Conservation (phyloP, 495 filamentous ascomycete genomes). For the Clohesyomyces aquaticus region DNA sequence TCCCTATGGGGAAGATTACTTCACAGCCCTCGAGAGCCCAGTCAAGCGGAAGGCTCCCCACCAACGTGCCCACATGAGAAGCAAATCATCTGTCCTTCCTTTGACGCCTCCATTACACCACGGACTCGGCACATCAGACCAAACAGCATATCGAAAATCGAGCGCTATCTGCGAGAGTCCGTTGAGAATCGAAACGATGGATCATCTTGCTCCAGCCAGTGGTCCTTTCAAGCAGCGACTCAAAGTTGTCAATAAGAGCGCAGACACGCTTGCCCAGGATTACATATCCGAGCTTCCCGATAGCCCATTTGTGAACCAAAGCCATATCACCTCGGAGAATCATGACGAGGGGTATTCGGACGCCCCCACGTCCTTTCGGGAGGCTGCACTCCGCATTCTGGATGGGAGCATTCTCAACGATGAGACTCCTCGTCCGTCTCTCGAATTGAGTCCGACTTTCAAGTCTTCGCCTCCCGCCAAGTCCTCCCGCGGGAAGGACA, state of each 20-base stretch:
- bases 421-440: neutral
- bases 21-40: conserved; percentile 38
- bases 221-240: conserved; percentile 3
- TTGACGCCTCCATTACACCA: conserved; percentile 15
- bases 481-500: neutral
- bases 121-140: neutral
- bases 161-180: conserved; percentile 23
- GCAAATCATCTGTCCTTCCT: conserved; percentile 28
- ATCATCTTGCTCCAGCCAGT: too few species aligned
- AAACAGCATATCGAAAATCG: conserved; percentile 5
- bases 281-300: conserved; percentile 33
- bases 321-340: neutral
- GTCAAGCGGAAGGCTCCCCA: neutral
- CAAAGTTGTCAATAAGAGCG: conserved; percentile 31
- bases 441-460: neutral
- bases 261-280: conserved; percentile 30
- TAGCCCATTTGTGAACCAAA: conserved; percentile 26
- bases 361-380: conserved; percentile 19
- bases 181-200: conserved; percentile 17
- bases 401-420: conserved; percentile 36
- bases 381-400: conserved; percentile 37
- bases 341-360: conserved; percentile 30
- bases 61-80: conserved; percentile 15
- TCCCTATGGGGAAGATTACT: conserved; percentile 41
- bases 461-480: neutral